A percentile compares a stretch with the other conserved stretches of the same genome.
Evolutionary conservation across 768 basidiomycete genomes (phyloP).

Genomic region (Lactifluus volemus): DNA sequence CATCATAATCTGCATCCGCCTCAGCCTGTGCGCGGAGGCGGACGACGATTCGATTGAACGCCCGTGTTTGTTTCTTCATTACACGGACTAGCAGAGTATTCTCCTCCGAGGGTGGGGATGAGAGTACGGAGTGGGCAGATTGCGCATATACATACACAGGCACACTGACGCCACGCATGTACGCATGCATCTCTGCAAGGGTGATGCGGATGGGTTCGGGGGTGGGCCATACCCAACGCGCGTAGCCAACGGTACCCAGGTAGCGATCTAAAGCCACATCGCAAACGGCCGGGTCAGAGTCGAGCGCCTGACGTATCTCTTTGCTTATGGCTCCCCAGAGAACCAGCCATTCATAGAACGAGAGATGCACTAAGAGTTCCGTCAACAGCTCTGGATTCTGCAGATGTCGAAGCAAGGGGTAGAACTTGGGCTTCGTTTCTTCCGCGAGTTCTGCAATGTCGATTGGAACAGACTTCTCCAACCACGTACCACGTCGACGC

Average conservation of each 20-base stretch:
- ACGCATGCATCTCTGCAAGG: conserved; percentile 70
- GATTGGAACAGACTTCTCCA: conserved; percentile 33
- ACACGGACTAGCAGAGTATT: conserved; percentile 37
- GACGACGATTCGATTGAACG: conserved; percentile 74
- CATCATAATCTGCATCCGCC: conserved; percentile 32
- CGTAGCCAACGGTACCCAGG: conserved; percentile 64
- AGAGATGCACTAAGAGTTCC: conserved; percentile 46
- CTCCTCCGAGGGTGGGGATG: conserved; percentile 34
- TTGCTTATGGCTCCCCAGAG: conserved; percentile 47
- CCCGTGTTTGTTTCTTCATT: conserved; percentile 54
- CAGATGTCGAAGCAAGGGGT: conserved; percentile 52
- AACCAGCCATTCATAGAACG: conserved; percentile 66
- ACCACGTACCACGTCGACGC: conserved; percentile 32
- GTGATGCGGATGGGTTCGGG: conserved; percentile 56
- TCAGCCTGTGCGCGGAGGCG: conserved; percentile 76
- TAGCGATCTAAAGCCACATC: conserved; percentile 65
- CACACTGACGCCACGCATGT: conserved; percentile 70
- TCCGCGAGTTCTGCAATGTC: conserved; percentile 27
- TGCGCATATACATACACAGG: conserved; percentile 67
- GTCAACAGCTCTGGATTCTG: conserved; percentile 43
- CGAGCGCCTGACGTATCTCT: conserved; percentile 40
- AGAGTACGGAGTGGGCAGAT: conserved; percentile 48
- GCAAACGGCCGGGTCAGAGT: conserved; percentile 40
- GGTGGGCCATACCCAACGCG: conserved; percentile 45
- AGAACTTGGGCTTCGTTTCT: conserved; percentile 27